Percentiles rank a stretch among this genome's conserved stretches.
Conservation (phyloP, 805 yeast genomes). For the Jamesozyma gamospora region DNA sequence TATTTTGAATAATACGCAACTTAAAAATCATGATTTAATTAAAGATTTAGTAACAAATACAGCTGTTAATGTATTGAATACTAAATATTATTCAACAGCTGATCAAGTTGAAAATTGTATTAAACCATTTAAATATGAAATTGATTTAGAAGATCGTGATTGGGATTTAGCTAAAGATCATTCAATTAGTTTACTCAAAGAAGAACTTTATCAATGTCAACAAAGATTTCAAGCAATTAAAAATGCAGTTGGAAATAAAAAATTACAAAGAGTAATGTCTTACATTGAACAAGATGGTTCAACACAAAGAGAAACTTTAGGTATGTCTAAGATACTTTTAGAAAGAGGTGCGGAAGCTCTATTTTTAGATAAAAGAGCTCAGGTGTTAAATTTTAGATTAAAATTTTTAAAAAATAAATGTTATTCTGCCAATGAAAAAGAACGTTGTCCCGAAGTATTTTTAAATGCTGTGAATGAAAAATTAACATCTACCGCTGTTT, state of each 20-base stretch:
- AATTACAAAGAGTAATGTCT: conserved; percentile 71
- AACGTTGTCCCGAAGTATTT: conserved; percentile 89
- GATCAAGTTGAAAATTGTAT: conserved; percentile 98
- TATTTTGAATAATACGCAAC: conserved; percentile 61
- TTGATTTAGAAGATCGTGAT: conserved; percentile 91
- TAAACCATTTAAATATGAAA: conserved; percentile 94
- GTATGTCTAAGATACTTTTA: conserved; percentile 69
- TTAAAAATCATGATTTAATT: conserved; percentile 81
- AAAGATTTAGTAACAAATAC: conserved; percentile 75
- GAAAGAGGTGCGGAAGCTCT: conserved; percentile 76
- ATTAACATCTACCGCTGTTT: conserved; percentile 82
- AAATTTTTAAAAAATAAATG: conserved; percentile 69
- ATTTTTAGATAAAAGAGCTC: conserved; percentile 64
- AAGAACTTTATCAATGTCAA: conserved; percentile 78
- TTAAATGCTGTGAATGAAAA: conserved; percentile 88
- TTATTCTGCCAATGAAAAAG: conserved; percentile 67
- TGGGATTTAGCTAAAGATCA: conserved; percentile 80
- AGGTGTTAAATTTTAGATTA: conserved; percentile 62
- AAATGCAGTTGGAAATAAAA: conserved; percentile 71
- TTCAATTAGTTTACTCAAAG: conserved; percentile 60
- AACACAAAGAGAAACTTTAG: conserved; percentile 48
- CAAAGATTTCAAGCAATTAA: conserved; percentile 49
- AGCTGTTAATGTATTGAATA: conserved; percentile 64
- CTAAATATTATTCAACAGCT: conserved; percentile 81
- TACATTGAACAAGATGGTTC: conserved; percentile 39